Evolutionary conservation across 371 early-diverging fungal species (phyloP).

Genomic region (Actinomortierella wolfii): DNA sequence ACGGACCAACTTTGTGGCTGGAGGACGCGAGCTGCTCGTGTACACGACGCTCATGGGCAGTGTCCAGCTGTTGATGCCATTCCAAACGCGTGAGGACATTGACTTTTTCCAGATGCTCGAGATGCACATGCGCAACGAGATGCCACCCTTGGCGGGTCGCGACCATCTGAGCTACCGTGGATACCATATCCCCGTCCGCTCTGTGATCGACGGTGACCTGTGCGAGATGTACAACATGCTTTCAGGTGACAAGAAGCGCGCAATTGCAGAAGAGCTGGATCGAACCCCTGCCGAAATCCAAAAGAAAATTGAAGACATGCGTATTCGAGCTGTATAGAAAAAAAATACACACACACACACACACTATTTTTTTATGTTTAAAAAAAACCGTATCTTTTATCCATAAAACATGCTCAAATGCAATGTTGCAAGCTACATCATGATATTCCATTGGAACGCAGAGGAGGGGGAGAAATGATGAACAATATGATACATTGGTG

Average conservation of each 20-base stretch:
- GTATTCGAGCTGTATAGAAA: constrained; percentile 38
- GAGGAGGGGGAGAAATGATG: too few species aligned
- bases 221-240: constrained; percentile 83
- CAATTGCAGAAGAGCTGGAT: constrained; percentile 90
- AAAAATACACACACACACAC: not conserved
- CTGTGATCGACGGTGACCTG: constrained; percentile 92
- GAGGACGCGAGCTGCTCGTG: constrained; percentile 85
- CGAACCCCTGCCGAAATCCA: constrained; percentile 83
- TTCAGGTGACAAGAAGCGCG: constrained; percentile 69
- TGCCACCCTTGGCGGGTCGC: constrained; percentile 82
- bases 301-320: constrained; percentile 92
- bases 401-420: too few species aligned
- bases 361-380: too few species aligned
- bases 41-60: constrained; percentile 88
- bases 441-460: too few species aligned
- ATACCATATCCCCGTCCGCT: constrained; percentile 80
- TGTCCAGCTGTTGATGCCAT: constrained; percentile 85
- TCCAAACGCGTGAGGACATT: constrained; percentile 86
- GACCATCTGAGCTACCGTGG: constrained; percentile 89
- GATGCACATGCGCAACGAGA: constrained; percentile 83
- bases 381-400: too few species aligned
- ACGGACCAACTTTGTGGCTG: constrained; percentile 78
- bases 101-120: constrained; percentile 94
- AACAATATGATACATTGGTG: too few species aligned
- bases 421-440: too few species aligned